These are phyloP conservation scores for Ganoderma resinaceum DNA, from an alignment of 1,284 basidiomycete genomes.

Conservation along the genomic window DNA sequence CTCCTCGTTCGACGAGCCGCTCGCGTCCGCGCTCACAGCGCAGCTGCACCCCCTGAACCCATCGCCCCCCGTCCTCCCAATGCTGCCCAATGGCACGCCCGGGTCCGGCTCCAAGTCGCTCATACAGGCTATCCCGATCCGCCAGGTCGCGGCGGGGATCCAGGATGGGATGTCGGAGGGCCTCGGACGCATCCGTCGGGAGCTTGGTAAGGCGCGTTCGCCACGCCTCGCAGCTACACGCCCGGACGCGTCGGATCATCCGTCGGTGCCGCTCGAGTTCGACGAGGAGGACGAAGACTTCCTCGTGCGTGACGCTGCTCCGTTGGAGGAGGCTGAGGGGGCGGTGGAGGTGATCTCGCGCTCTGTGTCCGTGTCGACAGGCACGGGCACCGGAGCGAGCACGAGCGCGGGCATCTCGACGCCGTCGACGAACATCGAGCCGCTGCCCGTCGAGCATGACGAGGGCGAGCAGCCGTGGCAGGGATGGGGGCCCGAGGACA, in stretches of 20 bases:
- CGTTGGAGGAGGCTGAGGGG: conserved; percentile 13
- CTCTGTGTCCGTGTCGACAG: conserved; percentile 40
- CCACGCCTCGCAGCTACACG: conserved; percentile 38
- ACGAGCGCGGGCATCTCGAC: conserved; percentile 44
- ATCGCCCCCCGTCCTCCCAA: conserved; percentile 65
- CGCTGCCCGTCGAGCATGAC: conserved; percentile 43
- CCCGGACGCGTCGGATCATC: conserved; percentile 17
- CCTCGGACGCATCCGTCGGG: conserved; percentile 58
- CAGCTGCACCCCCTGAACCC: conserved; percentile 62
- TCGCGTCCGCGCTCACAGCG: conserved; percentile 74
- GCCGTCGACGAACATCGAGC: conserved; percentile 43
- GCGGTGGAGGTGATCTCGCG: conserved; percentile 35
- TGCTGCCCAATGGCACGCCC: conserved; percentile 76
- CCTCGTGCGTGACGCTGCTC: conserved; percentile 18
- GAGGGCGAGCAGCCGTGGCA: conserved; percentile 47
- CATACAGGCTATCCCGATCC: conserved; percentile 63
- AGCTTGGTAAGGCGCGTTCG: conserved; percentile 56
- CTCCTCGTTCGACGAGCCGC: conserved; percentile 78
- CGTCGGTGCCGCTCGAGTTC: conserved; percentile 67
- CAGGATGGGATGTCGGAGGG: conserved; percentile 68
- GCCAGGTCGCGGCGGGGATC: conserved; percentile 52
- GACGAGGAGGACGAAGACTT: conserved; percentile 78
- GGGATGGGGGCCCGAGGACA: conserved; percentile 61
- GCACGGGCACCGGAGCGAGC: conserved; percentile 19
- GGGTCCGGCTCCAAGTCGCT: conserved; percentile 51